Evolutionary conservation across 1,284 basidiomycete genomes (phyloP).

Genomic region (Fomitopsis betulina): DNA sequence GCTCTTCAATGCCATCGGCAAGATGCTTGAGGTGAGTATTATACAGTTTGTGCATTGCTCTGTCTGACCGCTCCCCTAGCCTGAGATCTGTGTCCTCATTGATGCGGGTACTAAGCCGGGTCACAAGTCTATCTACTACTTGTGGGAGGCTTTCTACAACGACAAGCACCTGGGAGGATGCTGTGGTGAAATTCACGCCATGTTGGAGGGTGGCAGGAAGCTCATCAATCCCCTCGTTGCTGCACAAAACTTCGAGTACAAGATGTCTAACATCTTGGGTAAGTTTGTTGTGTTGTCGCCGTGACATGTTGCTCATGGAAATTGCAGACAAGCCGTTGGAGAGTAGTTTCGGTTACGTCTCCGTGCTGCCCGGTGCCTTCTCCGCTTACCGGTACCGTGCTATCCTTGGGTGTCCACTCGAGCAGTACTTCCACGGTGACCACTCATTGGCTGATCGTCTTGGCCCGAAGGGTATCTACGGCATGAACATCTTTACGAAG

Average conservation of each 20-base stretch:
- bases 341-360: slow-evolving; percentile 93
- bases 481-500: slow-evolving; percentile 98
- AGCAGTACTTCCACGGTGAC: slow-evolving; percentile 99
- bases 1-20: slow-evolving; percentile 96
- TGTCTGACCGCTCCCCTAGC: slow-evolving; percentile 38
- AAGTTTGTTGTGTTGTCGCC: slow-evolving; percentile 13
- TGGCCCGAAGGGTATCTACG: slow-evolving; percentile 91
- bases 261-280: slow-evolving; percentile 94
- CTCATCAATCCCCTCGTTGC: slow-evolving; percentile 92
- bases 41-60: background rate
- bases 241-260: slow-evolving; percentile 98
- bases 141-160: slow-evolving; percentile 93
- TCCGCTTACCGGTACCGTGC: slow-evolving; percentile 92
- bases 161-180: slow-evolving; percentile 74
- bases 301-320: slow-evolving; percentile 4
- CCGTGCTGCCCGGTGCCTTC: slow-evolving; percentile 95
- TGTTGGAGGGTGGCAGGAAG: slow-evolving; percentile 91
- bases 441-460: slow-evolving; percentile 91
- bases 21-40: slow-evolving; percentile 61
- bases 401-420: slow-evolving; percentile 87
- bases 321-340: slow-evolving; percentile 84
- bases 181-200: slow-evolving; percentile 91
- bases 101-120: slow-evolving; percentile 97
- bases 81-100: slow-evolving; percentile 87
- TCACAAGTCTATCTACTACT: slow-evolving; percentile 94